A percentile compares a stretch with the other conserved stretches of the same genome.
phyloP scores from a whole-genome alignment of 2,329 filamentous ascomycete genomes.

The Stagonosporopsis cucurbitacearum region DNA sequence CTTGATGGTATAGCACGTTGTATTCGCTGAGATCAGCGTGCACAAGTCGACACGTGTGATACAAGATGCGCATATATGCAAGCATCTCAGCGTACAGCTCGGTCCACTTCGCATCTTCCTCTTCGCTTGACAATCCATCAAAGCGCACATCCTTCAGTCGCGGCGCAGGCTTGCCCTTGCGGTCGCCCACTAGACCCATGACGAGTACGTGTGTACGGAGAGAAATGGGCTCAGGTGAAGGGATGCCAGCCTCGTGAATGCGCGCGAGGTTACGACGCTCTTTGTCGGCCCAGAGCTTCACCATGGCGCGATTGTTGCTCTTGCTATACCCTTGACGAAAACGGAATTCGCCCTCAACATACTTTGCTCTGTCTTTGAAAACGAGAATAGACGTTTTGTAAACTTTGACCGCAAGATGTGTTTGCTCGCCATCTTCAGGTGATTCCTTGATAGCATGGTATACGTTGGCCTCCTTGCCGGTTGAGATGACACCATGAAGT shows the following conservation, averaged over 20 bases:
- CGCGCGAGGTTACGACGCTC: slow-evolving; percentile 93
- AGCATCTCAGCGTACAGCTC: slow-evolving; percentile 82
- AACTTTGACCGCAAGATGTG: slow-evolving; percentile 92
- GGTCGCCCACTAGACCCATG: slow-evolving; percentile 91
- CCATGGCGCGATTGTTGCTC: slow-evolving; percentile 94
- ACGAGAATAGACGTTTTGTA: slow-evolving; percentile 98
- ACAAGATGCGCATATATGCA: slow-evolving; percentile 89
- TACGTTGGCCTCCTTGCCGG: slow-evolving; percentile 97
- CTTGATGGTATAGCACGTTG: slow-evolving; percentile 89
- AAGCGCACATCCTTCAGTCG: slow-evolving; percentile 86
- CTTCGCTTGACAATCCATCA: slow-evolving; percentile 63
- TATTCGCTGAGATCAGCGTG: slow-evolving; percentile 98
- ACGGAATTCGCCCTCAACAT: slow-evolving; percentile 91
- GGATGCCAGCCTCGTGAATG: slow-evolving; percentile 82
- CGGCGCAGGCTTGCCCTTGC: slow-evolving; percentile 85
- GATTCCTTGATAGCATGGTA: slow-evolving; percentile 81
- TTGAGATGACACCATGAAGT: slow-evolving; percentile 93
- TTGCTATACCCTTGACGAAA: slow-evolving; percentile 94
- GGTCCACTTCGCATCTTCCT: slow-evolving; percentile 72
- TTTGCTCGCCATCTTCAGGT: slow-evolving; percentile 55
- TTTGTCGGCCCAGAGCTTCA: slow-evolving; percentile 98
- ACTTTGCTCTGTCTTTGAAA: slow-evolving; percentile 97
- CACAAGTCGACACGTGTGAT: slow-evolving; percentile 88
- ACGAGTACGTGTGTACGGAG: slow-evolving; percentile 93
- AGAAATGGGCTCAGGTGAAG: slow-evolving; percentile 86